Conservation (phyloP, 139 green algal genomes). For the Parachlorella kessleri region DNA sequence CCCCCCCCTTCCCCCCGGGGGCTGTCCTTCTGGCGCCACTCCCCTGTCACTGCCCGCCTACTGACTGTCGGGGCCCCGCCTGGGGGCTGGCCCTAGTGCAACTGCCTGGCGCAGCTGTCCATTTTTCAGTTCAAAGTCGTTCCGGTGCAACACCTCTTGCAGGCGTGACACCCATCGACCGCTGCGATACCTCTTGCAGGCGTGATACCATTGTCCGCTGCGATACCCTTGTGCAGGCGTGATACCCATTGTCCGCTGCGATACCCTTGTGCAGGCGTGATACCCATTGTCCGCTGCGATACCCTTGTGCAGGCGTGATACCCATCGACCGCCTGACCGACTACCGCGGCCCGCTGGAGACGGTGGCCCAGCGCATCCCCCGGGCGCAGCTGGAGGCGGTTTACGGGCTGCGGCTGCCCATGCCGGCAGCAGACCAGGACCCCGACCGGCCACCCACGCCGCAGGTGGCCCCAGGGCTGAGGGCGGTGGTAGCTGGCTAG, state of each 20-base stretch:
- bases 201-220: conserved; percentile 95
- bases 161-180: no score
- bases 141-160: no score
- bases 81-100: no score
- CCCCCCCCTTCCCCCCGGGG: no score
- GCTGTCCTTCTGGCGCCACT: no score
- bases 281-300: conserved; percentile 91
- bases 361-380: conserved; percentile 62
- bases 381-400: conserved; percentile 65
- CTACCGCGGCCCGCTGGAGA: conserved; percentile 73
- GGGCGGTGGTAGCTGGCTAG: no score
- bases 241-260: conserved; percentile 86
- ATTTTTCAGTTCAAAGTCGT: no score
- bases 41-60: no score
- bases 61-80: no score
- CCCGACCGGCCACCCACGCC: conserved; percentile 13
- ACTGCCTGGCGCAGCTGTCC: no score
- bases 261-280: conserved; percentile 69
- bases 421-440: conserved; percentile 45
- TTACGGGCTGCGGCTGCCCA: conserved; percentile 79
- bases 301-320: conserved; percentile 79
- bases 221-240: no score
- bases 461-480: conserved; percentile 14
- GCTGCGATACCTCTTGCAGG: conserved; percentile 62
- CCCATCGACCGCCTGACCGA: conserved; percentile 97